phyloP scores from a whole-genome alignment of 1,284 basidiomycete genomes.

The Dichomitus squalens region DNA sequence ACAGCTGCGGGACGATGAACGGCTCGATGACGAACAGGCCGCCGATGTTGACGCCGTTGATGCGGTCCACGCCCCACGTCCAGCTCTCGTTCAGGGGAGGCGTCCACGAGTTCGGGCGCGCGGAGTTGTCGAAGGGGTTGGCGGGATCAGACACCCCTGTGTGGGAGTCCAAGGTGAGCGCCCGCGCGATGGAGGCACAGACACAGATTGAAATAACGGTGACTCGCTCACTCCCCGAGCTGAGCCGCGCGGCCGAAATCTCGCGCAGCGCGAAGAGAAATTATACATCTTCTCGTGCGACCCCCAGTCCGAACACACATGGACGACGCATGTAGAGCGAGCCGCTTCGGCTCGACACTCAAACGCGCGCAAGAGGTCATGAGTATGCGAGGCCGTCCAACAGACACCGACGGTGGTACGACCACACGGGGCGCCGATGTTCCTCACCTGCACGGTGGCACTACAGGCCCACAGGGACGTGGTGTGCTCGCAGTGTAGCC shows the following conservation, averaged over 20 bases:
- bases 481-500: no score
- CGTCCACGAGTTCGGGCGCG: constrained; percentile 64
- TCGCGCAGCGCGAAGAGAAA: background rate
- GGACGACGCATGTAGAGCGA: background rate
- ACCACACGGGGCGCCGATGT: background rate
- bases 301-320: background rate
- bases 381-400: background rate
- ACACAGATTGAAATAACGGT: background rate
- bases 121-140: constrained; percentile 67
- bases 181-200: background rate
- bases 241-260: background rate
- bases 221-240: background rate
- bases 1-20: constrained; percentile 80
- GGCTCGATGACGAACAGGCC: constrained; percentile 78
- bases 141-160: constrained; percentile 52
- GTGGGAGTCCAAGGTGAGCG: background rate
- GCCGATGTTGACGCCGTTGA: constrained; percentile 71
- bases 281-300: background rate
- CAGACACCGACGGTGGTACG: background rate
- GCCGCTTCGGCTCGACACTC: background rate
- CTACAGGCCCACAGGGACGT: no score
- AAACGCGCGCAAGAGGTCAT: background rate
- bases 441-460: background rate
- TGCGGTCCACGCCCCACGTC: constrained; percentile 66
- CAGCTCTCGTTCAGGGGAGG: constrained; percentile 66